phyloP scores from a whole-genome alignment of 352 stramenopile species.

The Globisporangium cylindrosporum region DNA sequence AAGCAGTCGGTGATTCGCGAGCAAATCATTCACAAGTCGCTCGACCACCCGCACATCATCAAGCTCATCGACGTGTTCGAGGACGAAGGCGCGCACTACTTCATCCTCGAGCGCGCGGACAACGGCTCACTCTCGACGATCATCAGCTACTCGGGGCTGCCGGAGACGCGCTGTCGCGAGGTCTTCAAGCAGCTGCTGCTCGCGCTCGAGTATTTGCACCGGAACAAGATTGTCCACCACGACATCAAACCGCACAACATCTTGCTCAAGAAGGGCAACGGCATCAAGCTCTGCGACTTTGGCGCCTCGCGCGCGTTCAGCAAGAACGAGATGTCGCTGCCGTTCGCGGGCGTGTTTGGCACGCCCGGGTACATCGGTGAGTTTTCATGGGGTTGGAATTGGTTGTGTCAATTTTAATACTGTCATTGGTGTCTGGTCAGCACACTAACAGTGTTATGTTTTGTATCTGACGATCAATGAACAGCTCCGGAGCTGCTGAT shows the following conservation, averaged over 20 bases:
- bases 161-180: constrained; percentile 44
- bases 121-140: constrained; percentile 50
- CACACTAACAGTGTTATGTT: neutral
- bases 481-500: constrained; percentile 55
- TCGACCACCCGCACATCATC: constrained; percentile 71
- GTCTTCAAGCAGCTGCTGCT: constrained; percentile 60
- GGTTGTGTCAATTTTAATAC: neutral
- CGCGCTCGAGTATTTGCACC: constrained; percentile 65
- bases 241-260: constrained; percentile 90
- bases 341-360: constrained; percentile 67
- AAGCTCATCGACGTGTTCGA: constrained; percentile 74
- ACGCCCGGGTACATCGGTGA: constrained; percentile 59
- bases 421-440: neutral
- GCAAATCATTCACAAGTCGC: constrained; percentile 62
- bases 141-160: constrained; percentile 46
- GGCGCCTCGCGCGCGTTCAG: constrained; percentile 75
- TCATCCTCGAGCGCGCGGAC: constrained; percentile 66
- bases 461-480: neutral
- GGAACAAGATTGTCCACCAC: constrained; percentile 84
- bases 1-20: constrained; percentile 74
- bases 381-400: neutral
- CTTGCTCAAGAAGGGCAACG: constrained; percentile 47
- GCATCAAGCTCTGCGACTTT: constrained; percentile 82
- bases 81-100: constrained; percentile 71
- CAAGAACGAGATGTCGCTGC: constrained; percentile 39